Evolutionary conservation across 805 yeast species (phyloP).

Genomic region (Candida mattraensis): DNA sequence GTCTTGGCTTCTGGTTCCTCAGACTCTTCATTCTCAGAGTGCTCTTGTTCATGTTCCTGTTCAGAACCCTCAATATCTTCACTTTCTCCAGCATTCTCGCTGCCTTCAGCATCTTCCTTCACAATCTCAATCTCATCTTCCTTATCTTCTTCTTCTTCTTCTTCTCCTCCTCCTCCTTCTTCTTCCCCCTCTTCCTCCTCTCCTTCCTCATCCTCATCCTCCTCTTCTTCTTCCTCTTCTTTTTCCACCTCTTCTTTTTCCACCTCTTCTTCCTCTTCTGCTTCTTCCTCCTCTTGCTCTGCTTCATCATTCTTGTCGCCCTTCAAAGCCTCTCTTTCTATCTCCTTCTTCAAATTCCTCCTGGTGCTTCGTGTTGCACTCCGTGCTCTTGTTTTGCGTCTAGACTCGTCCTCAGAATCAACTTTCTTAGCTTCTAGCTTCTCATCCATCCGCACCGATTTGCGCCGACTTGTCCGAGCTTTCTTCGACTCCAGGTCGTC

Average conservation of each 20-base stretch:
- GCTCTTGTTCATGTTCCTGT: no score
- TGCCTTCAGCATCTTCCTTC: conserved; percentile 5
- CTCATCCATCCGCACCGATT: conserved; percentile 3
- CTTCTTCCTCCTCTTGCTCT: conserved; percentile 3
- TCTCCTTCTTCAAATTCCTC: conserved; percentile 20
- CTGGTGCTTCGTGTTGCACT: conserved; percentile 16
- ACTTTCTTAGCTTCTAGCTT: conserved; percentile 2
- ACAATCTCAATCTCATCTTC: conserved; percentile 3
- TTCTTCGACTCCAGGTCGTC: neutral
- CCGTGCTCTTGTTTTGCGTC: conserved; percentile 12
- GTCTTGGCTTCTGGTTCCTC: conserved; percentile 5
- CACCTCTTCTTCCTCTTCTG: conserved; percentile 3
- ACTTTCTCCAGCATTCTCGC: conserved; percentile 3
- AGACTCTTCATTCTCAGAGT: conserved; percentile 6
- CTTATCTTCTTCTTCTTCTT: conserved; percentile 1
- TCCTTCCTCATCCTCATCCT: conserved; percentile 3
- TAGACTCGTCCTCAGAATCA: conserved; percentile 1
- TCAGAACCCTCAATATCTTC: conserved; percentile 5
- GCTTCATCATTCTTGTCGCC: conserved; percentile 7
- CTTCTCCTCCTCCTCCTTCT: conserved; percentile 5
- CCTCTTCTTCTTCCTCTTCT: conserved; percentile 5
- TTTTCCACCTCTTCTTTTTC: conserved; percentile 6
- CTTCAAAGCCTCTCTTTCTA: conserved; percentile 7
- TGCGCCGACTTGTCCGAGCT: conserved; percentile 6
- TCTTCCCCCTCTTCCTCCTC: conserved; percentile 6